These are phyloP conservation scores for Aegilops tauschii DNA, from an alignment of 176 grass and related monocot species.

Conservation along the genomic window DNA sequence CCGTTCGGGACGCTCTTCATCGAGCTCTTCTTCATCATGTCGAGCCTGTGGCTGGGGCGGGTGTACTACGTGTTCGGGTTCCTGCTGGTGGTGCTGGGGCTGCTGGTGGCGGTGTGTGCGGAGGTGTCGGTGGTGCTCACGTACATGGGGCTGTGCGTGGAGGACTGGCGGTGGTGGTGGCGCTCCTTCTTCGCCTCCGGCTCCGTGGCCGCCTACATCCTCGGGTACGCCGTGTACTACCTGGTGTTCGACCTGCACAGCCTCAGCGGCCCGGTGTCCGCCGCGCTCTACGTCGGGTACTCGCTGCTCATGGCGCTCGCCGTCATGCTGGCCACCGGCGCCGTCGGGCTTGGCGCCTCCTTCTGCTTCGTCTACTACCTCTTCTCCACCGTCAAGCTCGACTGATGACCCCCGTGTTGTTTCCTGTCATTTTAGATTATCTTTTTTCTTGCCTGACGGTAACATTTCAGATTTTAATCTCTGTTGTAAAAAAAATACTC, in stretches of 20 bases:
- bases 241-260: constrained; percentile 74
- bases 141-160: constrained; percentile 55
- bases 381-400: constrained; percentile 74
- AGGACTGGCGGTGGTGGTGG: constrained; percentile 87
- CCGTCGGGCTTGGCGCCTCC: constrained; percentile 58
- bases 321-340: constrained; percentile 73
- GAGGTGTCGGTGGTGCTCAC: constrained; percentile 68
- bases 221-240: constrained; percentile 63
- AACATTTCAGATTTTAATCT: no score
- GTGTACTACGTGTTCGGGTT: constrained; percentile 81
- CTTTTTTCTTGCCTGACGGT: no score
- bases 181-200: constrained; percentile 68
- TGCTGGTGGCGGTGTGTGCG: constrained; percentile 60
- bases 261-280: constrained; percentile 61
- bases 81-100: constrained; percentile 53
- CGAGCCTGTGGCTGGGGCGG: constrained; percentile 62
- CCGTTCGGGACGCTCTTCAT: constrained; percentile 77
- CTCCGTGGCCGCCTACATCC: constrained; percentile 60
- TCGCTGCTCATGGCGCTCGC: constrained; percentile 73
- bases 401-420: constrained; percentile 23
- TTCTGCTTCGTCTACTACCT: constrained; percentile 65
- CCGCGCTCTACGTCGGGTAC: constrained; percentile 64
- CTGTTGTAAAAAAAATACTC: no score
- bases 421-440: no score
- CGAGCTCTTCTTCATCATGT: constrained; percentile 87